phyloP scores from a whole-genome alignment of 306 rosid species.

The Malus fusca region DNA sequence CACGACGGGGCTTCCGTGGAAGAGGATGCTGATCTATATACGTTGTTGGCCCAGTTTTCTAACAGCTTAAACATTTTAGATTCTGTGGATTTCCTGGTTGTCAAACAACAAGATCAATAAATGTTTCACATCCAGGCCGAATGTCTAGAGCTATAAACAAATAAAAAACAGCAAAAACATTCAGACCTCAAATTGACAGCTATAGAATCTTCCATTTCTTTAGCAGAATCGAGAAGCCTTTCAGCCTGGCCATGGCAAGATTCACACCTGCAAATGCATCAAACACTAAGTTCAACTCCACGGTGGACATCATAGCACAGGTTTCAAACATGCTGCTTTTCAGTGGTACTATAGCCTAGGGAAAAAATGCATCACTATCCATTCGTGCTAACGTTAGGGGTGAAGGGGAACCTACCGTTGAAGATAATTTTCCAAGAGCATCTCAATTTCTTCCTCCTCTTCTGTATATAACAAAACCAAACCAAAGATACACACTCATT shows the following conservation, averaged over 20 bases:
- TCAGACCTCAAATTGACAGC: slow-evolving; percentile 87
- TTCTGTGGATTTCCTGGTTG: background rate
- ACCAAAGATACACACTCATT: slow-evolving; percentile 6
- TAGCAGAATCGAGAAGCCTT: slow-evolving; percentile 96
- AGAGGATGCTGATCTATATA: background rate
- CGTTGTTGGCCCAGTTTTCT: background rate
- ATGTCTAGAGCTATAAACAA: background rate
- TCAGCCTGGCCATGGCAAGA: slow-evolving; percentile 99
- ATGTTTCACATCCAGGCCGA: background rate
- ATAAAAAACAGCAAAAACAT: slow-evolving; percentile 10
- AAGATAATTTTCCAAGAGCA: slow-evolving; percentile 98
- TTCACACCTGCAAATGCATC: slow-evolving; percentile 68
- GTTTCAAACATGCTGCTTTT: background rate
- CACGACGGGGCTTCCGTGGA: background rate
- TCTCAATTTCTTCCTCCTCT: slow-evolving; percentile 98
- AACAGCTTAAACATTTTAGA: background rate
- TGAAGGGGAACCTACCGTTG: slow-evolving; percentile 49
- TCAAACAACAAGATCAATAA: background rate
- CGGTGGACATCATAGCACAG: slow-evolving; percentile 1
- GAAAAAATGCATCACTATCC: background rate
- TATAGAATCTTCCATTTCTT: slow-evolving; percentile 99
- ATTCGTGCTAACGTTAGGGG: background rate
- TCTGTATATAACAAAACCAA: slow-evolving; percentile 46
- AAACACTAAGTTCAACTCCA: slow-evolving; percentile 19
- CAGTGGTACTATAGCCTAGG: background rate